Evolutionary conservation across 139 green algal genomes (phyloP), one percentile per base, ranked within the genome.

Genomic region (Coelastrella sp.): DNA sequence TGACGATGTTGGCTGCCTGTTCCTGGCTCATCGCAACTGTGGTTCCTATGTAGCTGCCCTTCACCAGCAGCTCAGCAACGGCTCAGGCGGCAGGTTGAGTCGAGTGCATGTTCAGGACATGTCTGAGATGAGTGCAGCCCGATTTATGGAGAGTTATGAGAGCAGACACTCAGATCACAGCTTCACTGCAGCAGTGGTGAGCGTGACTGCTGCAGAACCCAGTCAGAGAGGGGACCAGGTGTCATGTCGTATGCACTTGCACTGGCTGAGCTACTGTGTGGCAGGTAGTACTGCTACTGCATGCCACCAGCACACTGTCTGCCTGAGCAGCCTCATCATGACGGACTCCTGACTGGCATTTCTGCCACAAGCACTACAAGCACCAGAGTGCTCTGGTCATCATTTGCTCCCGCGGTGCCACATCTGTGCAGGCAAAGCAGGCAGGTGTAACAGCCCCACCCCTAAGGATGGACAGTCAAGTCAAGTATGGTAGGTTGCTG

Each of bases 131-230:
- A 27, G 60, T 3, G 22, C 63, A 6, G 93, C 93, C 8, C 91
- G 95, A 0, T 98, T 97, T 93, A 99, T 99, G 97, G 96, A 99
- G 94, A 96, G 92, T 11, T 98, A 95, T 87, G 97, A 99, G 92
- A 93, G 84, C 24, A 91, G 93, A 14, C 97, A 99, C 92, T 97
- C 93, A 4, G 94, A 97, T 83, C 96, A 98, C 91, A 86, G 81
- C 65, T 95, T 98, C 58, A 95, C 95, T 0, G 93, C 92, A 9
- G 78, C 79, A 57, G 80, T 97, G 91, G 95, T 95, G 74, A 63
- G 78, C 15, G 35, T 58, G 1, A 63, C 25, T 57, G 74, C 74
- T 80, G 8, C 70, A 78, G 35, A 49, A 49, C 35, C 35, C 35
- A 49, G 35, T 49, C 35, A 49, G 35, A 3, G 35, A 49, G 35